phyloP scores from a whole-genome alignment of 2,329 filamentous ascomycete species.

The Colletotrichum australisinense region DNA sequence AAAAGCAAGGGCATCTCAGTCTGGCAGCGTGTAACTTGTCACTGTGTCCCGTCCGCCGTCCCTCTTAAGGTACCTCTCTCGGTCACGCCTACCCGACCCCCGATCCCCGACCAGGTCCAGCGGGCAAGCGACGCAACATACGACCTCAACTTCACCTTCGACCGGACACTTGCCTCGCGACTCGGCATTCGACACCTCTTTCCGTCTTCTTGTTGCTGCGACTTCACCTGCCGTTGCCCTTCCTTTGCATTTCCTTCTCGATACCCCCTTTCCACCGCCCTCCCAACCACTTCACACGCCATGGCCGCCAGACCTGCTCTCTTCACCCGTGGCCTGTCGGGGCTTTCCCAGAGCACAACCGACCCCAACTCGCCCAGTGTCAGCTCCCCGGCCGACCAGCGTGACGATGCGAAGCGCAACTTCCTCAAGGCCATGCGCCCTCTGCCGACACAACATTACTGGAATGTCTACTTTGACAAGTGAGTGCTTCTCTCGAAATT shows the following conservation, averaged over 20 bases:
- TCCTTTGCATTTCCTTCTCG: slow-evolving; percentile 1
- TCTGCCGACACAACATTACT: slow-evolving; percentile 83
- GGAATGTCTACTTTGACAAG: slow-evolving; percentile 78
- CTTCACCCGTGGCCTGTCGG: slow-evolving; percentile 73
- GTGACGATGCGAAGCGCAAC: slow-evolving; percentile 85
- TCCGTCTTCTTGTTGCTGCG: background rate
- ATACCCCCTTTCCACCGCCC: background rate
- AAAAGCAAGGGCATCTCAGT: background rate
- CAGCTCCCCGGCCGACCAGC: slow-evolving; percentile 76
- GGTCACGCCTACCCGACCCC: slow-evolving; percentile 24
- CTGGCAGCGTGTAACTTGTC: background rate
- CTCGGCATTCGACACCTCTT: slow-evolving; percentile 26
- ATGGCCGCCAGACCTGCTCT: slow-evolving; percentile 70
- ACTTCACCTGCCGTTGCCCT: background rate
- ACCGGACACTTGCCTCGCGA: background rate
- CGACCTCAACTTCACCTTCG: slow-evolving; percentile 12
- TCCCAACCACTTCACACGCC: slow-evolving; percentile 40
- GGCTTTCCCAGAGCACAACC: slow-evolving; percentile 66
- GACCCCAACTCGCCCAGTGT: slow-evolving; percentile 69
- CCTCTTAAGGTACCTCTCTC: background rate
- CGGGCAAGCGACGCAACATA: slow-evolving; percentile 7
- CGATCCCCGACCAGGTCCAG: slow-evolving; percentile 25
- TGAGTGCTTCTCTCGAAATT: slow-evolving; percentile 42
- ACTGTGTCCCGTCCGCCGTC: background rate
- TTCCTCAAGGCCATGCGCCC: slow-evolving; percentile 80